Evolutionary conservation across 1,284 basidiomycete species (phyloP).

Genomic region (Trametes polyzona): DNA sequence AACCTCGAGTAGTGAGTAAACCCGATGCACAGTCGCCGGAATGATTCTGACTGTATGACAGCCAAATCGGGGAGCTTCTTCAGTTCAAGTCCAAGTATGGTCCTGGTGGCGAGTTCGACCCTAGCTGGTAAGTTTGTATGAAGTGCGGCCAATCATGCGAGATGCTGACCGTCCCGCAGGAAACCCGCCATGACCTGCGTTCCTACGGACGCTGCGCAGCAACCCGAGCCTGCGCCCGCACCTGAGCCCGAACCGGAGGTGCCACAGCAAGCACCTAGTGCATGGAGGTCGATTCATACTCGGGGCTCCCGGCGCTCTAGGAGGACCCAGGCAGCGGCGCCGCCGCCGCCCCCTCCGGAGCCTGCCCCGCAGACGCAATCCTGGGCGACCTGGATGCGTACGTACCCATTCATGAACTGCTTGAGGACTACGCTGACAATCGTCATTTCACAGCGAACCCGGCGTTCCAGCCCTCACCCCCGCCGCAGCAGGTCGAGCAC

Average conservation of each 20-base stretch:
- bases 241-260: constrained; percentile 22
- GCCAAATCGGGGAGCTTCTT: constrained; percentile 71
- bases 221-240: constrained; percentile 17
- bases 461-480: constrained; percentile 36
- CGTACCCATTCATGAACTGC: constrained; percentile 31
- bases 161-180: constrained; percentile 38
- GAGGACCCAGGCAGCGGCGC: constrained; percentile 25
- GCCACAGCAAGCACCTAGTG: constrained; percentile 46
- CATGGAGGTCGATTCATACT: constrained; percentile 55
- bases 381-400: constrained; percentile 75
- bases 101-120: constrained; percentile 76
- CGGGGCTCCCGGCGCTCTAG: constrained; percentile 37
- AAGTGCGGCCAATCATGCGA: constrained; percentile 2
- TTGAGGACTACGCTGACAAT: not conserved
- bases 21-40: not conserved
- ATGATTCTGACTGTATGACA: constrained; percentile 32
- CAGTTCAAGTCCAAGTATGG: constrained; percentile 71
- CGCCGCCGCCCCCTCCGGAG: constrained; percentile 31
- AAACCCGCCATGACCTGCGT: constrained; percentile 44
- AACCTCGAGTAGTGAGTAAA: constrained; percentile 68
- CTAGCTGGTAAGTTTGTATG: constrained; percentile 58
- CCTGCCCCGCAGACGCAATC: constrained; percentile 37
- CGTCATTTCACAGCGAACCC: constrained; percentile 22
- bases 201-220: constrained; percentile 24
- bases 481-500: constrained; percentile 48